Evolutionary conservation across 345 rosid genomes (phyloP), one percentile per base, ranked within the genome.

Genomic region (Dimocarpus longan): DNA sequence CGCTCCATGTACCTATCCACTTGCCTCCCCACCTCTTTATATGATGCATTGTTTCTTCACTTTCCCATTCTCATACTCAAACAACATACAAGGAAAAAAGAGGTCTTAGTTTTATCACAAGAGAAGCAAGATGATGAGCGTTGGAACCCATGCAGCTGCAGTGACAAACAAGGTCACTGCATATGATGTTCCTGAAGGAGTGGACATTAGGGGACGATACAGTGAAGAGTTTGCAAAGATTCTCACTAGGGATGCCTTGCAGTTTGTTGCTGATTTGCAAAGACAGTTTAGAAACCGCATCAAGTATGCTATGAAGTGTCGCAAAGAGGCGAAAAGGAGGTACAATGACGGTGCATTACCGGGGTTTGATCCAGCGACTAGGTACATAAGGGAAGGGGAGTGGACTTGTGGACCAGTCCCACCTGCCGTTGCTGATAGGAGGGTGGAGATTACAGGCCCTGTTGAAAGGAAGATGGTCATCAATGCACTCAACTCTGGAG

Each of bases 381-480:
- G 83, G 83, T 88, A 81, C 79, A 80, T 96, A 8, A 85, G 97
- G 84, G 97, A 96, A 64, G 77, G 90, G 4, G 89, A 88, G 21
- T 94, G 99, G 97, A 74, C 81, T 0, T 94, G 98, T 56, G 92
- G 92, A 0, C 79, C 86, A 0, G 95, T 91, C 1, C 99, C 99
- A 1, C 87, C 91, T 0, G 90, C 92, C 26, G 95, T 90, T 1
- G 93, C 93, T 43, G 97, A 96, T 70, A 71, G 98, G 80, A 89
- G 83, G 70, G 97, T 95, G 70, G 97, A 94, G 86, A 96, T 96
- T 46, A 96, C 94, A 0, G 99, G 98, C 16, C 97, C 97, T 0
- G 94, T 87, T 1, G 98, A 92, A 88, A 85, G 99, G 87, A 96
- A 96, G 83, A 96, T 96, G 97, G 80, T 96, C 89, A 94, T 94